A percentile compares a stretch with the other conserved stretches of the same genome.
phyloP scores from a whole-genome alignment of 2,329 filamentous ascomycete species.

The Penicillium janthinellum region DNA sequence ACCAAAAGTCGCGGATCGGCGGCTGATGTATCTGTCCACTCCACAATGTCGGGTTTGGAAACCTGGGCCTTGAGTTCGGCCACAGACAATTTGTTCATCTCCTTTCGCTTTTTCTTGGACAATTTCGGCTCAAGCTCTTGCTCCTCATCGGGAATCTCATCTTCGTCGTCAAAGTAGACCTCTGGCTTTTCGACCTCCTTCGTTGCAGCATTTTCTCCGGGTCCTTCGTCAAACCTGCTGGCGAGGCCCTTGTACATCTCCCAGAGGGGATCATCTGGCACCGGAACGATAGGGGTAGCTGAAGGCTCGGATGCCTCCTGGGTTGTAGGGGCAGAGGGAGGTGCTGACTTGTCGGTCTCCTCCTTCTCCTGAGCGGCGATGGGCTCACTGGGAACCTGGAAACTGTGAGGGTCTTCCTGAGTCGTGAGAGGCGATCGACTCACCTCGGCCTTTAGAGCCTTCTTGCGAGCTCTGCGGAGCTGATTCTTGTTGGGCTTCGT shows the following conservation, averaged over 20 bases:
- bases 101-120: constrained; percentile 94
- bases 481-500: constrained; percentile 90
- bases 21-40: constrained; percentile 95
- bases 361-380: constrained; percentile 4
- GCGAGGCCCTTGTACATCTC: constrained; percentile 83
- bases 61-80: constrained; percentile 94
- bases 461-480: constrained; percentile 89
- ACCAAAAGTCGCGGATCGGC: constrained; percentile 86
- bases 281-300: constrained; percentile 52
- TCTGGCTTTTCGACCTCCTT: constrained; percentile 78
- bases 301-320: constrained; percentile 46
- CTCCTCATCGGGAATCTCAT: constrained; percentile 80
- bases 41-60: constrained; percentile 86
- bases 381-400: constrained; percentile 11
- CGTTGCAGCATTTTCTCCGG: constrained; percentile 63
- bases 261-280: constrained; percentile 74
- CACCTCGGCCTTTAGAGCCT: constrained; percentile 76
- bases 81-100: constrained; percentile 87
- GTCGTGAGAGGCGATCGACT: constrained; percentile 23
- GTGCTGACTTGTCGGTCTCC: constrained; percentile 7
- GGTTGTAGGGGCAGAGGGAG: constrained; percentile 11
- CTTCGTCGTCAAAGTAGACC: constrained; percentile 79
- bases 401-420: constrained; percentile 19
- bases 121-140: constrained; percentile 66
- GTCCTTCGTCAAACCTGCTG: constrained; percentile 70